Conservation (phyloP, 495 filamentous ascomycete species). For the Daldinia childiae region DNA sequence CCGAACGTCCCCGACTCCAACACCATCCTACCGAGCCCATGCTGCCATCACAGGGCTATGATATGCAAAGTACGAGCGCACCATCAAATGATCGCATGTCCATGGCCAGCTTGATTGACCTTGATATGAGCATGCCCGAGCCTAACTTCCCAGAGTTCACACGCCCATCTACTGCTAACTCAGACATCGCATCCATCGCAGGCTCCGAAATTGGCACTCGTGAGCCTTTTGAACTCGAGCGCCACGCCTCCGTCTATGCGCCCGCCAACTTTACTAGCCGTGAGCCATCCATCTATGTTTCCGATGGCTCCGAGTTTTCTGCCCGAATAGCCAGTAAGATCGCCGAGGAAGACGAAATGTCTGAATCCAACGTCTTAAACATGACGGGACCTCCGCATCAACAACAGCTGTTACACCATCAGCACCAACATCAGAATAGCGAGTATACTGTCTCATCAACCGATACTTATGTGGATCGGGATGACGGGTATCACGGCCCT, state of each 20-base stretch:
- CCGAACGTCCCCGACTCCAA: constrained; percentile 56
- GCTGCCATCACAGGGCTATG: constrained; percentile 55
- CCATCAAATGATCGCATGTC: constrained; percentile 52
- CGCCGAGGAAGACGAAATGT: constrained; percentile 37
- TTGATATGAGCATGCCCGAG: constrained; percentile 60
- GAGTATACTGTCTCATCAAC: constrained; percentile 29
- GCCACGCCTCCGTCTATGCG: constrained; percentile 61
- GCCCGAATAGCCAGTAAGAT: constrained; percentile 45
- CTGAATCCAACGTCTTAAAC: constrained; percentile 5
- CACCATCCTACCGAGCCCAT: constrained; percentile 62
- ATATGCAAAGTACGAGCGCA: constrained; percentile 26
- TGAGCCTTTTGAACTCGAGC: constrained; percentile 65
- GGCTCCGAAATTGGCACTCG: constrained; percentile 58
- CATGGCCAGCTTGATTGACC: constrained; percentile 59
- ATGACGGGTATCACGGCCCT: constrained; percentile 1
- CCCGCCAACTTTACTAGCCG: constrained; percentile 46
- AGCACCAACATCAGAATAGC: constrained; percentile 29
- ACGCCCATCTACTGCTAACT: constrained; percentile 64
- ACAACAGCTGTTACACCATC: constrained; percentile 31
- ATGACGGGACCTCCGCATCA: not conserved
- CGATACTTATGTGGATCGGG: constrained; percentile 33
- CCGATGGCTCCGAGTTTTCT: constrained; percentile 58
- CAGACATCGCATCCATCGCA: constrained; percentile 57
- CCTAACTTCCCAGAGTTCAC: constrained; percentile 48
- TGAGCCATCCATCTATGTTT: constrained; percentile 63